phyloP scores from a whole-genome alignment of 2,329 filamentous ascomycete species.

The Xylariaceae sp. region DNA sequence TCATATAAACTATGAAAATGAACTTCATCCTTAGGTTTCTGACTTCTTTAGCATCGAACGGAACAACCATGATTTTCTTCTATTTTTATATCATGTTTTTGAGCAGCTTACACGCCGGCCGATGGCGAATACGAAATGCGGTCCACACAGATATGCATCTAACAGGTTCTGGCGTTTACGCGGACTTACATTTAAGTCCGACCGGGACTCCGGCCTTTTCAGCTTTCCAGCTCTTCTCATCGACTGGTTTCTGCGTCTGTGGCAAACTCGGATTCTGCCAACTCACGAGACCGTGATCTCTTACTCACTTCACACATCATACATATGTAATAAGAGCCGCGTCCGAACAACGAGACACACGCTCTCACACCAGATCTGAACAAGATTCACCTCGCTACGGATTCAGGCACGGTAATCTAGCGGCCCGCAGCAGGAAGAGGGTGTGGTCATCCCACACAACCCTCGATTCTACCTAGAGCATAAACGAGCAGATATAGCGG shows the following conservation, averaged over 20 bases:
- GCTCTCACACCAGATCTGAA: neutral
- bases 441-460: no score
- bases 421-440: no score
- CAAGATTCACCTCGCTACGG: neutral
- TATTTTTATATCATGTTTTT: neutral
- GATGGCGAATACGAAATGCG: neutral
- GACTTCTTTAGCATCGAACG: no score
- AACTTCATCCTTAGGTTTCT: no score
- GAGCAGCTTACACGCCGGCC: neutral
- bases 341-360: neutral
- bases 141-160: neutral
- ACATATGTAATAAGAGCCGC: neutral
- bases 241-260: no score
- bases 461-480: no score
- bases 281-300: neutral
- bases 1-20: no score
- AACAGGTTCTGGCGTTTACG: neutral
- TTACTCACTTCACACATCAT: neutral
- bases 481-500: neutral
- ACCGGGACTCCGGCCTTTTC: neutral
- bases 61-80: no score
- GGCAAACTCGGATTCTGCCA: neutral
- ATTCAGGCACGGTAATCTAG: neutral
- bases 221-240: neutral
- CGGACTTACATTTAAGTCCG: neutral